Conservation (phyloP, 2,329 filamentous ascomycete species). For the Diaporthe caulivora region DNA sequence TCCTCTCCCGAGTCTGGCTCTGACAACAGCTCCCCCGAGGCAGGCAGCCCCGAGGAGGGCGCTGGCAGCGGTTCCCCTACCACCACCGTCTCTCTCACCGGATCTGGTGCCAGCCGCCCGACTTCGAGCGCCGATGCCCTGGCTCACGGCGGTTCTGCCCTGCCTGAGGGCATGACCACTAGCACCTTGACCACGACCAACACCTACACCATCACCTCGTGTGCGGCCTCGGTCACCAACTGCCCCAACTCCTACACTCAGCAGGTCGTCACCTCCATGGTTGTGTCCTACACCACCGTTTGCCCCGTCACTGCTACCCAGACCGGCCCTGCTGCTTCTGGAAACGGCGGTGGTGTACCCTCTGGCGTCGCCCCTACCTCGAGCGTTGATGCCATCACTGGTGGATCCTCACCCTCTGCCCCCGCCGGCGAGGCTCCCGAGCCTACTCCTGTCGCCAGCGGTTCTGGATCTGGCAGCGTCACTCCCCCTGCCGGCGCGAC, state of each 20-base stretch:
- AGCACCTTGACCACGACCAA: slow-evolving; percentile 44
- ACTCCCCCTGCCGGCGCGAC: slow-evolving; percentile 8
- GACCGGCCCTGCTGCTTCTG: slow-evolving; percentile 30
- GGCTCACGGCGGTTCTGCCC: slow-evolving; percentile 21
- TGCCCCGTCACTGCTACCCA: slow-evolving; percentile 44
- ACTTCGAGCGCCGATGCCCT: slow-evolving; percentile 30
- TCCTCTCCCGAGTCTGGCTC: slow-evolving; percentile 20
- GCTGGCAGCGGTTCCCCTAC: slow-evolving; percentile 16
- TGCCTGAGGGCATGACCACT: slow-evolving; percentile 40
- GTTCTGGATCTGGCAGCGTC: neutral
- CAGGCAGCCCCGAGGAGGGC: slow-evolving; percentile 17
- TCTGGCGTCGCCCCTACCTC: slow-evolving; percentile 11
- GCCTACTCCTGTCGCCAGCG: too few species aligned
- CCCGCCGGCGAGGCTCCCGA: slow-evolving; percentile 1
- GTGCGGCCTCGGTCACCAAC: slow-evolving; percentile 47
- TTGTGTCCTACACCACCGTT: slow-evolving; percentile 44
- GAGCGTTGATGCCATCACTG: slow-evolving; percentile 7
- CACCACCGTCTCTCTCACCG: slow-evolving; percentile 16
- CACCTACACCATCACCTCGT: slow-evolving; percentile 49
- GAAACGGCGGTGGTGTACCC: neutral
- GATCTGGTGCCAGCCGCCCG: neutral
- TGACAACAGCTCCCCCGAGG: slow-evolving; percentile 15
- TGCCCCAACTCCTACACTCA: slow-evolving; percentile 47
- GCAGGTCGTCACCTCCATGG: slow-evolving; percentile 45
- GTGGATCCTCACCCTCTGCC: neutral